Evolutionary conservation across 805 yeast species (phyloP).

Genomic region (Komagataella phaffii): DNA sequence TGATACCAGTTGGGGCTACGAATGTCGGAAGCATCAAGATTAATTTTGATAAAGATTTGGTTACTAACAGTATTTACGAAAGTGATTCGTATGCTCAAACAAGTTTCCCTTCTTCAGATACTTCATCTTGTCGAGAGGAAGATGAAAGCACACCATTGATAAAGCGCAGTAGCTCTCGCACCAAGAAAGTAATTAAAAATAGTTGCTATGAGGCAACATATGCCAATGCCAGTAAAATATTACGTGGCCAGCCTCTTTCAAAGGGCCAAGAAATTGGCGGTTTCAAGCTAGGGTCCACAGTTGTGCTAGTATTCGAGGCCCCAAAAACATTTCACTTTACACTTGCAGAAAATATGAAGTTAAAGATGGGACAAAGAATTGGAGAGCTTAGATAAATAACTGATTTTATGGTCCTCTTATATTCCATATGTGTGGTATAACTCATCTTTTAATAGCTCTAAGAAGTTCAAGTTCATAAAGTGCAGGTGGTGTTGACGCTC

Average conservation of each 20-base stretch:
- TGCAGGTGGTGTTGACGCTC: constrained; percentile 28
- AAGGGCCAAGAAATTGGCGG: constrained; percentile 98
- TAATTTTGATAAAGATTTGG: constrained; percentile 81
- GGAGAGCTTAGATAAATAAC: constrained; percentile 23
- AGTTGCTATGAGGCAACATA: constrained; percentile 94
- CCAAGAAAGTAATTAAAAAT: constrained; percentile 42
- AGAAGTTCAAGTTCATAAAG: constrained; percentile 33
- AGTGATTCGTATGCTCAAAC: constrained; percentile 19
- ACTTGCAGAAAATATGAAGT: constrained; percentile 58
- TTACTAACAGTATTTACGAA: constrained; percentile 66
- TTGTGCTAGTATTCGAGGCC: constrained; percentile 94
- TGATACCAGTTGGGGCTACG: constrained; percentile 99
- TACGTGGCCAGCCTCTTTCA: constrained; percentile 79
- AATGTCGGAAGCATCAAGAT: constrained; percentile 92
- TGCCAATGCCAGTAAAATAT: constrained; percentile 54
- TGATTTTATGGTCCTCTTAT: background rate
- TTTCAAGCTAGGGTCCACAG: constrained; percentile 88
- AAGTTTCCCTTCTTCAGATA: constrained; percentile 1
- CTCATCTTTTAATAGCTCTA: constrained; percentile 35
- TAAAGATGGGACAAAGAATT: constrained; percentile 73
- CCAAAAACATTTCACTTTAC: constrained; percentile 67
- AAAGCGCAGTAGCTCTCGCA: background rate
- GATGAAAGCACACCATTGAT: constrained; percentile 1
- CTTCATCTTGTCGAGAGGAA: constrained; percentile 3
- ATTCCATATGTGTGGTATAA: background rate